These are phyloP conservation scores for Mycena chlorophos DNA, from an alignment of 768 basidiomycete genomes.

Conservation along the genomic window DNA sequence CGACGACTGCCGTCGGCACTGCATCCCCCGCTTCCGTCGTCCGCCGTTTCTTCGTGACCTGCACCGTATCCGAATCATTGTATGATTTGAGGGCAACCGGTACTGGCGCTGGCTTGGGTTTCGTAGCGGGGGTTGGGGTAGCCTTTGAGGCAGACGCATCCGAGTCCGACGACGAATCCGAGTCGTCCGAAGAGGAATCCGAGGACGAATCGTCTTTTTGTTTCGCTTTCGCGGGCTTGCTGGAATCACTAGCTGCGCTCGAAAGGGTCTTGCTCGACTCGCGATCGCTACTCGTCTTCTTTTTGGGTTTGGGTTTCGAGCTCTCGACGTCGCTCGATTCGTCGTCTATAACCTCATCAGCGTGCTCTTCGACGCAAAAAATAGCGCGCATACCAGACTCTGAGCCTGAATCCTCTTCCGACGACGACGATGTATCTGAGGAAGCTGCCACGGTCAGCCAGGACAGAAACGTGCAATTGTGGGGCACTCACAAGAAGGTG, in stretches of 20 bases:
- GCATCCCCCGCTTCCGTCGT: constrained; percentile 52
- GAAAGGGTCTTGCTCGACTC: constrained; percentile 43
- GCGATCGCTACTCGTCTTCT: constrained; percentile 21
- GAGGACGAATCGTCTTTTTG: constrained; percentile 24
- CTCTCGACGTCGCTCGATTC: constrained; percentile 37
- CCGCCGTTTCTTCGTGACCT: constrained; percentile 61
- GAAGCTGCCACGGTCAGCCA: constrained; percentile 12
- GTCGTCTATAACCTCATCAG: constrained; percentile 28
- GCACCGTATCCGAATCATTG: constrained; percentile 31
- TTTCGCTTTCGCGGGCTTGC: background rate
- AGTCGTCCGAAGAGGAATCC: constrained; percentile 16
- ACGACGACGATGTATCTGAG: constrained; percentile 28
- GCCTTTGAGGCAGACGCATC: constrained; percentile 24
- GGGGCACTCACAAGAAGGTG: background rate
- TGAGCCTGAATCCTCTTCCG: constrained; percentile 32
- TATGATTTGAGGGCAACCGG: constrained; percentile 13
- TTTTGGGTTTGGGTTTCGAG: background rate
- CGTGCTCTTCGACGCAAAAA: constrained; percentile 1
- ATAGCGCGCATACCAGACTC: constrained; percentile 28
- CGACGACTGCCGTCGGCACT: constrained; percentile 45
- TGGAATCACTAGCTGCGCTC: constrained; percentile 4
- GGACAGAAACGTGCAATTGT: constrained; percentile 7
- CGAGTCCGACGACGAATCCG: constrained; percentile 31
- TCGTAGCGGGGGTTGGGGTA: constrained; percentile 1
- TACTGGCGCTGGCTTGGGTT: constrained; percentile 12